Conservation (phyloP, 768 basidiomycete genomes). For the Cystobasidium ongulense region DNA sequence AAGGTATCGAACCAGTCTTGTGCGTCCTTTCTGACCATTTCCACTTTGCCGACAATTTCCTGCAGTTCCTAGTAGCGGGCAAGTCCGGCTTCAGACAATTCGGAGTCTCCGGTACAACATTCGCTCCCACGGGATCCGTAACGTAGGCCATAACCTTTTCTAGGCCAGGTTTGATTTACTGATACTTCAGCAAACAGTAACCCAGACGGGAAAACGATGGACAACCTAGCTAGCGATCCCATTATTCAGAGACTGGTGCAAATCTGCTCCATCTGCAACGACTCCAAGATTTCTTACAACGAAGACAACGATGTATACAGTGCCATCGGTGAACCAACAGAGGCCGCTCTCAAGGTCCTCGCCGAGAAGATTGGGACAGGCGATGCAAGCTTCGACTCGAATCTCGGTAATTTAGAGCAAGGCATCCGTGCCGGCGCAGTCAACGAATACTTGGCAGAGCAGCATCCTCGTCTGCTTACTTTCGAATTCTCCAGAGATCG, state of each 20-base stretch:
- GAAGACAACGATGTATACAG: conserved; percentile 68
- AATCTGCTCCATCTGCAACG: conserved; percentile 88
- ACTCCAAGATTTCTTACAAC: conserved; percentile 80
- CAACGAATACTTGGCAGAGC: conserved; percentile 70
- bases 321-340: conserved; percentile 92
- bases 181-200: conserved; percentile 40
- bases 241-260: conserved; percentile 58
- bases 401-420: conserved; percentile 55
- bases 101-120: conserved; percentile 82
- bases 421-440: conserved; percentile 67
- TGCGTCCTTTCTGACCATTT: not conserved
- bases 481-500: conserved; percentile 97
- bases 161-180: not conserved
- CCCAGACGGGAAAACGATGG: conserved; percentile 50
- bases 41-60: conserved; percentile 9
- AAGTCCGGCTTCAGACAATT: conserved; percentile 57
- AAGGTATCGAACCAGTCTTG: not conserved
- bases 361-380: conserved; percentile 84
- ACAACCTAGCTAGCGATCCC: conserved; percentile 50
- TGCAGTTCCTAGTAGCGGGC: conserved; percentile 68
- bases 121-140: conserved; percentile 72
- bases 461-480: conserved; percentile 72
- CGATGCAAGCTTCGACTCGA: conserved; percentile 51
- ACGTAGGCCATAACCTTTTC: conserved; percentile 40
- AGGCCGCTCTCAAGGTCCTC: conserved; percentile 89